phyloP scores from a whole-genome alignment of 1,284 basidiomycete species.

The Xerocomus amazonicus region DNA sequence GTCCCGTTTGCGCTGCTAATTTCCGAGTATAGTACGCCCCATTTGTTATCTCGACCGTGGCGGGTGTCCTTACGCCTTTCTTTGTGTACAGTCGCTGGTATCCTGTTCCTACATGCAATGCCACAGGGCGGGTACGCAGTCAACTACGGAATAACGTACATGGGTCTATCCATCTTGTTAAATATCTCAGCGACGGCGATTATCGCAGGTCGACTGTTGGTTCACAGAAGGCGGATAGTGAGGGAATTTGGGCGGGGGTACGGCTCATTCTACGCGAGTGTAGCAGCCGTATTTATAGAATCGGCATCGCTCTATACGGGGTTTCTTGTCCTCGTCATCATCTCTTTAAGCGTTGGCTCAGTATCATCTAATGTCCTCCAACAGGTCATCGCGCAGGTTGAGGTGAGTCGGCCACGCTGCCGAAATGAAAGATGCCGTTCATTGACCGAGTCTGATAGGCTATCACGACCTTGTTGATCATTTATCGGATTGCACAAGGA shows the following conservation, averaged over 20 bases:
- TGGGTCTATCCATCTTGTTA: constrained; percentile 14
- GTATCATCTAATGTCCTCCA: constrained; percentile 14
- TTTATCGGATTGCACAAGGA: constrained; percentile 25
- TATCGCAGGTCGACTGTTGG: constrained; percentile 18
- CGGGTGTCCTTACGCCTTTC: constrained; percentile 2
- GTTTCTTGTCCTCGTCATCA: constrained; percentile 21
- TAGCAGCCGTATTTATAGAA: constrained; percentile 20
- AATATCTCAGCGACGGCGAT: constrained; percentile 21
- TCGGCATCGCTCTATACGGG: constrained; percentile 24
- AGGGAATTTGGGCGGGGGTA: constrained; percentile 15
- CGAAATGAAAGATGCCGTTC: neutral
- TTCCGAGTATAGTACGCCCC: constrained; percentile 14
- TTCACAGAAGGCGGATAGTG: constrained; percentile 14
- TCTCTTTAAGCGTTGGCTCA: constrained; percentile 7
- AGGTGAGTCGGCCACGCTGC: constrained; percentile 13
- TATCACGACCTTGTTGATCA: constrained; percentile 22
- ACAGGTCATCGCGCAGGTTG: constrained; percentile 19
- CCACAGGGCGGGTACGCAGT: neutral
- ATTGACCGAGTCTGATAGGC: constrained; percentile 3
- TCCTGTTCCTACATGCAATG: constrained; percentile 9
- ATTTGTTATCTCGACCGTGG: neutral
- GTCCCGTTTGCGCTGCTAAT: constrained; percentile 11
- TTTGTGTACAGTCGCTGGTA: constrained; percentile 10
- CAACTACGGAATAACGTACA: constrained; percentile 9
- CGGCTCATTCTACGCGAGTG: constrained; percentile 14